These are phyloP conservation scores for Trametes villosa DNA, from an alignment of 768 basidiomycete species.

Conservation along the genomic window DNA sequence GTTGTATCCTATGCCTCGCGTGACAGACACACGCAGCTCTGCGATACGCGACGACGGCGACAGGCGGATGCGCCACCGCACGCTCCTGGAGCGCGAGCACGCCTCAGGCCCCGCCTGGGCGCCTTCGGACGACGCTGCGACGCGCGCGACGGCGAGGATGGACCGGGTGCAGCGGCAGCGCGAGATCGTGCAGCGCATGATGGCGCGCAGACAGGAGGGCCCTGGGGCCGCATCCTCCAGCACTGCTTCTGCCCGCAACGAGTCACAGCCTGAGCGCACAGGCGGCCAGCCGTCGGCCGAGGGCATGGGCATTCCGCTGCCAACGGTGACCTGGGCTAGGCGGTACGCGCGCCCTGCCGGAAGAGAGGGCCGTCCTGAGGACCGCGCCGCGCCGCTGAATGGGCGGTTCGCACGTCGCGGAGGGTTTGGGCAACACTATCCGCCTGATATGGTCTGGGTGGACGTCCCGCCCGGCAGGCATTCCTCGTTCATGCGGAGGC, in stretches of 20 bases:
- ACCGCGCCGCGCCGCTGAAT: conserved; percentile 11
- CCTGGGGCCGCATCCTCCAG: not conserved
- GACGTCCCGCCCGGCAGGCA: conserved; percentile 13
- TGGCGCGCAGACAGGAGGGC: conserved; percentile 8
- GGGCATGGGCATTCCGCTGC: not conserved
- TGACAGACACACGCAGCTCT: conserved; percentile 8
- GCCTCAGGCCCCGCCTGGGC: not conserved
- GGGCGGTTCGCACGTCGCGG: conserved; percentile 16
- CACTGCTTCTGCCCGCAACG: not conserved
- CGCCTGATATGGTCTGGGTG: conserved; percentile 12
- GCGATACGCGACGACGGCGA: not conserved
- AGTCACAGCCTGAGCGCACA: not conserved
- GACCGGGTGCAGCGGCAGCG: conserved; percentile 3
- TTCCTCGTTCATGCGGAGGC: conserved; percentile 7
- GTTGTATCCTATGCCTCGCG: not conserved
- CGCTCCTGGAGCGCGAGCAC: conserved; percentile 19
- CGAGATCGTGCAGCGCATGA: conserved; percentile 2
- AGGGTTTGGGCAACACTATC: conserved; percentile 6
- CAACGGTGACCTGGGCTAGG: not conserved
- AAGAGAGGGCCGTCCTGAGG: not conserved
- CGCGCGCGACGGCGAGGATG: not conserved
- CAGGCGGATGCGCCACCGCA: conserved; percentile 7
- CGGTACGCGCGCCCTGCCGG: not conserved
- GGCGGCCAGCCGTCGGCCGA: not conserved
- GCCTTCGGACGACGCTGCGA: not conserved